These are phyloP conservation scores for Andalucia godoyi DNA, from an alignment of 78 protist genomes.

Conservation along the genomic window DNA sequence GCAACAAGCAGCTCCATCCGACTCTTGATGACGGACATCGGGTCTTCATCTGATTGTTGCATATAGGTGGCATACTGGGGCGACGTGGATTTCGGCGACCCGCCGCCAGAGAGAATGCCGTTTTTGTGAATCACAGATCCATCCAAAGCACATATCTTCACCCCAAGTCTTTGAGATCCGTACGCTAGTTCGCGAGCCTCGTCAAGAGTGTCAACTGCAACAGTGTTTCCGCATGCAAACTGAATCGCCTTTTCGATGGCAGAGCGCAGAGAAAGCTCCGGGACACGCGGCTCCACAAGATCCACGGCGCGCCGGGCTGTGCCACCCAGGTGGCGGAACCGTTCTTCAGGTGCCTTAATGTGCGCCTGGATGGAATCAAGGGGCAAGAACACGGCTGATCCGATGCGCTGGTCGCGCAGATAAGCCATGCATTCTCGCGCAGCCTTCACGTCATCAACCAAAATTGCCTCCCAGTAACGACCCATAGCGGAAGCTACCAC, in stretches of 20 bases:
- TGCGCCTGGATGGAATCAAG: constrained; percentile 48
- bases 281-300: constrained; percentile 26
- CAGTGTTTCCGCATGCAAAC: constrained; percentile 76
- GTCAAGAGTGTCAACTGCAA: constrained; percentile 64
- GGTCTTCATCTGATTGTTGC: no score
- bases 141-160: constrained; percentile 67
- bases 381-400: constrained; percentile 78
- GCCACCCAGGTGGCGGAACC: constrained; percentile 49
- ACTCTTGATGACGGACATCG: no score
- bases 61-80: no score
- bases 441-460: constrained; percentile 67
- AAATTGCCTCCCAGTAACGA: constrained; percentile 75
- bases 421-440: constrained; percentile 73
- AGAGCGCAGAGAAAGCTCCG: no score
- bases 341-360: constrained; percentile 24
- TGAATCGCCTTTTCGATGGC: constrained; percentile 48
- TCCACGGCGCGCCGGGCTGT: constrained; percentile 37
- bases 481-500: constrained; percentile 88
- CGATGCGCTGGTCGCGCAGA: constrained; percentile 54
- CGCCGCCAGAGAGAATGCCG: constrained; percentile 91
- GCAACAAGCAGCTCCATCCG: no score
- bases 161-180: not conserved
- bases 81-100: no score
- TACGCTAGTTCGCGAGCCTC: constrained; percentile 66
- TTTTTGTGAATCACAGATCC: constrained; percentile 74